Conservation (phyloP, 306 rosid genomes). For the Vigna hirtella region DNA sequence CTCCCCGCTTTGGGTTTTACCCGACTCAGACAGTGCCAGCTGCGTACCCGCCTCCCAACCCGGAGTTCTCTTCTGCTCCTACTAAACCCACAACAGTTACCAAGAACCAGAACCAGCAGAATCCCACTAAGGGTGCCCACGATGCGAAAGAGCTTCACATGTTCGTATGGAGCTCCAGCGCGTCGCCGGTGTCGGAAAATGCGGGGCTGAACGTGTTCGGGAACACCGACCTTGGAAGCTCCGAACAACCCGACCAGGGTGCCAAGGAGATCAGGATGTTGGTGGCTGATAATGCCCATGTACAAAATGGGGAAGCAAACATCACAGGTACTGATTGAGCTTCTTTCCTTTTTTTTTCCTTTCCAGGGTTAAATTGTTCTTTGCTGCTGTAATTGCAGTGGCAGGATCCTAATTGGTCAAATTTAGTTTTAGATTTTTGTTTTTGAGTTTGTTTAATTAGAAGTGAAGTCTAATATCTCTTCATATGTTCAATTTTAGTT, state of each 20-base stretch:
- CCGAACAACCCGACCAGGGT: conserved; percentile 82
- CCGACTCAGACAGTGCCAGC: conserved; percentile 59
- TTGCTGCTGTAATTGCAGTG: not conserved
- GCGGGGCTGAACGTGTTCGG: conserved; percentile 72
- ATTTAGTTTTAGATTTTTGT: not conserved
- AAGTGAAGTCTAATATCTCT: too few relatives aligned
- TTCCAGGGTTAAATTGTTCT: not conserved
- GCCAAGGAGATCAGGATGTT: conserved; percentile 94
- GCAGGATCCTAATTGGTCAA: not conserved
- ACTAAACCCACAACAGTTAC: not conserved
- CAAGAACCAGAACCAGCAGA: conserved; percentile 3
- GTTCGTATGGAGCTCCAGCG: conserved; percentile 94
- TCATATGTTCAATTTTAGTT: too few relatives aligned
- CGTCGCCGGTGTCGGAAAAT: conserved; percentile 76
- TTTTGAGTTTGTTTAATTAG: not conserved
- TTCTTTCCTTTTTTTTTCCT: not conserved
- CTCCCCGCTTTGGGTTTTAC: conserved; percentile 71
- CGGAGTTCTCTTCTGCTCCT: conserved; percentile 61
- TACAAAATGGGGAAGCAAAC: conserved; percentile 68
- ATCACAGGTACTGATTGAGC: conserved; percentile 53
- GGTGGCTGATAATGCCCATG: conserved; percentile 68
- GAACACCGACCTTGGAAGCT: conserved; percentile 48
- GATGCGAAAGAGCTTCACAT: conserved; percentile 88
- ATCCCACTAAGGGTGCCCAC: conserved; percentile 29
- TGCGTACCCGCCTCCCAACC: conserved; percentile 77